Evolutionary conservation across 2,329 filamentous ascomycete genomes (phyloP), one percentile per base, ranked within the genome.

Genomic region (Rugonectria rugulosa): DNA sequence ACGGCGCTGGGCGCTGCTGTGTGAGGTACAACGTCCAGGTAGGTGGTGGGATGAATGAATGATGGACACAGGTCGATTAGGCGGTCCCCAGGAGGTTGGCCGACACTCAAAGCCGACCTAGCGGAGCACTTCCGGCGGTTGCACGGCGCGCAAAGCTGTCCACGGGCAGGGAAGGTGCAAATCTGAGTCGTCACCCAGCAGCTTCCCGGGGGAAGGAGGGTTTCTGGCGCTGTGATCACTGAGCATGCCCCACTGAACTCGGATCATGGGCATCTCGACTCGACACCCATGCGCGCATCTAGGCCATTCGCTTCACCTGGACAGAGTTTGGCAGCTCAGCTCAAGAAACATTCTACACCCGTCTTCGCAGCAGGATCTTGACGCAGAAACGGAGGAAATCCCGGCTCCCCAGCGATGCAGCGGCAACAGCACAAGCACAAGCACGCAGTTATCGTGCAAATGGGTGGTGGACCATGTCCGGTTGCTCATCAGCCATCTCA

Each of bases 1-100:
- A 31, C 46, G 20, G 36, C 36, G 37, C n/a, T 19, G 27, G 42
- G 37, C 21, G 46, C 46, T 49, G 36, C 34, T 27, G 38, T 15
- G 11, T 21, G 27, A 43, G n/a, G n/a, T n/a, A n/a, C n/a, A n/a
- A n/a, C n/a, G n/a, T n/a, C n/a, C 43, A 29, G 47, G 15, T 10
- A 17, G 36, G 14, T 10, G 6, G 20, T 21, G 6, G 19, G 38
- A 42, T 48, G 52, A 26, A 41, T 31, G n/a, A n/a, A n/a, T n/a
- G n/a, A 34, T 45, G 27, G 31, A 21, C n/a, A n/a, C n/a, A n/a
- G n/a, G n/a, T 40, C n/a, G 24, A 40, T 40, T 40, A 27, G 27
- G 19, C 21, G 27, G 27, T 23, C 24, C 31, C 42, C 23, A 41
- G 43, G 38, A 36, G 29, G 38, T 43, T 51, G 31, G 17, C 38